phyloP scores from a whole-genome alignment of 805 yeast genomes.

The Starmera caribaea region DNA sequence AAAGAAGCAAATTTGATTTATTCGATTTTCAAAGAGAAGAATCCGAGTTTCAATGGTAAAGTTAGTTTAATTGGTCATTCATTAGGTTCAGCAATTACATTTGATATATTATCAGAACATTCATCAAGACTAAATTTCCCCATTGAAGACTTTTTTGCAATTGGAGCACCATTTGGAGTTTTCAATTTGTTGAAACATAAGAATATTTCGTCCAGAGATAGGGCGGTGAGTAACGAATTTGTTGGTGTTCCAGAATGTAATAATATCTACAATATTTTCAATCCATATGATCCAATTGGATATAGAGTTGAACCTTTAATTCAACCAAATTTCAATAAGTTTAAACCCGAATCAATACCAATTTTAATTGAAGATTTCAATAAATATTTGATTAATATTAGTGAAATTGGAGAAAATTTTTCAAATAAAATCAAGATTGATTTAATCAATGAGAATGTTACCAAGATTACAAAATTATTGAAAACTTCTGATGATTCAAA shows the following conservation, averaged over 20 bases:
- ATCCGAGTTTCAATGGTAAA: conserved; percentile 72
- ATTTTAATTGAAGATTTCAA: conserved; percentile 33
- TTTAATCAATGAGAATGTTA: conserved; percentile 4
- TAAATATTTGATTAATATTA: conserved; percentile 28
- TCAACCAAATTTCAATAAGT: conserved; percentile 32
- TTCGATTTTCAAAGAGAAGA: conserved; percentile 43
- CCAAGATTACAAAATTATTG: background rate
- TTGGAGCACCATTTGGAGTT: conserved; percentile 89
- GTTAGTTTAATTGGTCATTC: conserved; percentile 88
- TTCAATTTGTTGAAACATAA: conserved; percentile 65
- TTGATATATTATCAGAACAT: conserved; percentile 59
- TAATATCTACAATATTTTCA: conserved; percentile 74
- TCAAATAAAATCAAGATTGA: conserved; percentile 3
- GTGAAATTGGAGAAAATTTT: conserved; percentile 22
- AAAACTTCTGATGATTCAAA: conserved; percentile 1
- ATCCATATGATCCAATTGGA: conserved; percentile 87
- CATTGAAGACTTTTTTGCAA: conserved; percentile 65
- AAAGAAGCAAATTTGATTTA: conserved; percentile 55
- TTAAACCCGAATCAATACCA: conserved; percentile 50
- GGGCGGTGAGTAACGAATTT: conserved; percentile 5
- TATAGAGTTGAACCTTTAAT: conserved; percentile 85
- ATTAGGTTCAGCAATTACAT: conserved; percentile 75
- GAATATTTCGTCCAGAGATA: conserved; percentile 38
- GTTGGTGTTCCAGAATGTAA: conserved; percentile 40
- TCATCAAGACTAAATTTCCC: conserved; percentile 47